A percentile compares a stretch with the other conserved stretches of the same genome.
phyloP scores from a whole-genome alignment of 805 yeast species.

The Cephaloascus fragrans region DNA sequence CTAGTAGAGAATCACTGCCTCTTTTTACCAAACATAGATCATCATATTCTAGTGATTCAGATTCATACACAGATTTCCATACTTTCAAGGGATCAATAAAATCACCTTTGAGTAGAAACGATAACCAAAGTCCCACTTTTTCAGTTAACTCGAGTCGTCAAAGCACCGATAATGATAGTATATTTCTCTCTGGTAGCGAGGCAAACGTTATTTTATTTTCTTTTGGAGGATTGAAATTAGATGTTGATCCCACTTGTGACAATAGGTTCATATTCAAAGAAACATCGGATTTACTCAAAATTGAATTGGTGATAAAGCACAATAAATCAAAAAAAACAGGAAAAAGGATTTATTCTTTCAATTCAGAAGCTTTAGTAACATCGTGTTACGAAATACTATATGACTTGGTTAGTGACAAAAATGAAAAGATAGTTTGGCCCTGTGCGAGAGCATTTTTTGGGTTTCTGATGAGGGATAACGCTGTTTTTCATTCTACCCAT shows the following conservation, averaged over 20 bases:
- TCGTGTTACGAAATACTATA: not conserved
- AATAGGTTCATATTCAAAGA: slow-evolving; percentile 16
- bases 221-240: not conserved
- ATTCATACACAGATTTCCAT: too few relatives aligned
- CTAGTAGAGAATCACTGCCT: too few relatives aligned
- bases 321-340: slow-evolving; percentile 11
- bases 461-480: not conserved
- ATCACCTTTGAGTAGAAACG: too few relatives aligned
- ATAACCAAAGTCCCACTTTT: too few relatives aligned
- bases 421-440: not conserved
- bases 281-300: slow-evolving; percentile 29
- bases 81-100: too few relatives aligned
- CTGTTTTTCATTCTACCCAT: too few relatives aligned
- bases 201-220: not conserved
- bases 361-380: not conserved
- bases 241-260: slow-evolving; percentile 13
- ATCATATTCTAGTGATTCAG: too few relatives aligned
- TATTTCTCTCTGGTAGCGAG: too few relatives aligned
- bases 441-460: not conserved
- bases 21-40: too few relatives aligned
- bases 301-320: slow-evolving; percentile 24
- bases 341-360: slow-evolving; percentile 8
- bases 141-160: too few relatives aligned
- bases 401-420: not conserved
- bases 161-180: too few relatives aligned